Evolutionary conservation across 2,329 filamentous ascomycete species (phyloP), one percentile per base, ranked within the genome.

Genomic region (Cordyceps cateniannulata): DNA sequence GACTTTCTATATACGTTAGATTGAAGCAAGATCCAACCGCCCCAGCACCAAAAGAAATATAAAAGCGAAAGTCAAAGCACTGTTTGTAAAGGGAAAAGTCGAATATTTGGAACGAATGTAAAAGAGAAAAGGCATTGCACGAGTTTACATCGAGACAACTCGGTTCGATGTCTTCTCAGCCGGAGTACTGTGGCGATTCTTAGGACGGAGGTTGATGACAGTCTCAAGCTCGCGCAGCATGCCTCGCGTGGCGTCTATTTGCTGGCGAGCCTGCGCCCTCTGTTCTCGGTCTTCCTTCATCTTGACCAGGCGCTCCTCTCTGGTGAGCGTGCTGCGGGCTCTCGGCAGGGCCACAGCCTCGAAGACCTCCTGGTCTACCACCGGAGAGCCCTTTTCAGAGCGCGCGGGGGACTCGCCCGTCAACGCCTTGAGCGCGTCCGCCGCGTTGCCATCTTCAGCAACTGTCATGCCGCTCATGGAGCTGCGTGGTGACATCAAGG

Each of bases 181-280:
- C 2, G 72, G 72, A 14, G 71, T 69, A 62, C 77, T 77, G 38
- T 71, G 66, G 48, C 76, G 73, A 55, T 65, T 73, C 64, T 70
- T 71, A 7, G 79, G 79, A 27, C 79, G 73, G 38, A 79, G 74
- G 70, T 79, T 84, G 71, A 98, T 96, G 63, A 99, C 85, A 65
- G 90, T 93, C 77, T 97, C 91, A 62, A 99, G 80, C 75, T 99
- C 95, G 64, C 89, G 87, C 64, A 99, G 82, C 91, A 99, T 96
- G 67, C 89, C 91, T 48, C 87, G 90, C 64, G 86, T 96, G 12
- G 91, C 89, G 64, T 97, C 91, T 49, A 85, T 79, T 69, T 89
- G 88, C 67, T 93, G 90, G 60, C 86, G 85, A 45, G 86, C 78
- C 45, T 85, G 80, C 22, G 89, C 88, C 70, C 90, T 89, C 64